These are phyloP conservation scores for Sparassis latifolia DNA, from an alignment of 1,284 basidiomycete genomes.

Conservation along the genomic window DNA sequence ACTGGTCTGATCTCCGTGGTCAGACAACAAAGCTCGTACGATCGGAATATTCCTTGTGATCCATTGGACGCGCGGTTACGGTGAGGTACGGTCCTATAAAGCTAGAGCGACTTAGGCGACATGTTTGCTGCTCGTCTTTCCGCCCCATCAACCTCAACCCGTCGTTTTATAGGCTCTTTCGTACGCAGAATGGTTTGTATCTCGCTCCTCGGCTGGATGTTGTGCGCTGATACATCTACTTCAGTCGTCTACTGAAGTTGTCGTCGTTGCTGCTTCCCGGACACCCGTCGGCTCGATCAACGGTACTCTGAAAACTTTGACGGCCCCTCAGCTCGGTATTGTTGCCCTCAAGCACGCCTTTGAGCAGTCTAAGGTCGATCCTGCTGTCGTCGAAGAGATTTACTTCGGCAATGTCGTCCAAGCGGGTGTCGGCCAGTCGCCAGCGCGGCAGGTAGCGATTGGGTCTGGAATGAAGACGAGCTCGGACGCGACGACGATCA, in stretches of 20 bases:
- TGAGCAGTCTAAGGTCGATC: constrained; percentile 73
- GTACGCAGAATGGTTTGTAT: constrained; percentile 30
- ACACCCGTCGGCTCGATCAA: constrained; percentile 95
- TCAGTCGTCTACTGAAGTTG: constrained; percentile 64
- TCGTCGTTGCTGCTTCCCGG: constrained; percentile 91
- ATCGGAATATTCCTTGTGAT: no score
- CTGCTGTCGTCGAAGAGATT: constrained; percentile 85
- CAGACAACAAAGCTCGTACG: no score
- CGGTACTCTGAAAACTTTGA: constrained; percentile 82
- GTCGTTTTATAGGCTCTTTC: constrained; percentile 29
- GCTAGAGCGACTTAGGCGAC: constrained; percentile 15
- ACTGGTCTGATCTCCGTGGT: no score
- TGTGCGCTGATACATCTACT: constrained; percentile 3
- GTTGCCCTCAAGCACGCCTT: constrained; percentile 90
- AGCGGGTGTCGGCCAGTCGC: constrained; percentile 92
- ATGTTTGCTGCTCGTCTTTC: constrained; percentile 32
- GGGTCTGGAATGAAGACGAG: constrained; percentile 74
- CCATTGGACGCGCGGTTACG: no score
- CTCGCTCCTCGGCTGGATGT: background rate
- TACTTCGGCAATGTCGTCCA: constrained; percentile 98
- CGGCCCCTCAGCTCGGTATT: constrained; percentile 87
- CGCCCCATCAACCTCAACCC: constrained; percentile 31
- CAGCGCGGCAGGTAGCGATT: constrained; percentile 92
- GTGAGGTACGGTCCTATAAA: constrained; percentile 16
- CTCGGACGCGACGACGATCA: constrained; percentile 97